phyloP scores from a whole-genome alignment of 1,284 basidiomycete genomes.

The Trametes pubescens region DNA sequence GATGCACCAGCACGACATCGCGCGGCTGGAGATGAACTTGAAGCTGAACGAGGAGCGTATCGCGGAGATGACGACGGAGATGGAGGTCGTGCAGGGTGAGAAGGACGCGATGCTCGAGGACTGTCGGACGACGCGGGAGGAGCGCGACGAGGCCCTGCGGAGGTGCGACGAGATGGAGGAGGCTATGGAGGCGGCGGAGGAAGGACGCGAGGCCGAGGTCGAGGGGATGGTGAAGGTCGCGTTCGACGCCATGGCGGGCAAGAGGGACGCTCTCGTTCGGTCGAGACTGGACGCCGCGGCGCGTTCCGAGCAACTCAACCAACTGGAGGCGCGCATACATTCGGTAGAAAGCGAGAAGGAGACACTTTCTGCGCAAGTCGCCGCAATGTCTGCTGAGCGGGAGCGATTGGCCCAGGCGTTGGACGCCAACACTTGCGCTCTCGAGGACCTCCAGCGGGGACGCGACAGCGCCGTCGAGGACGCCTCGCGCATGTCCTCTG shows the following conservation, averaged over 20 bases:
- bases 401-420: conserved; percentile 18
- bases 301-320: not conserved
- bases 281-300: conserved; percentile 13
- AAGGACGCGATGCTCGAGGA: conserved; percentile 83
- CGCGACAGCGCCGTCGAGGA: conserved; percentile 25
- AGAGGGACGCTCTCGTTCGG: conserved; percentile 44
- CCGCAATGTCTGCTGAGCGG: conserved; percentile 22
- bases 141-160: conserved; percentile 66
- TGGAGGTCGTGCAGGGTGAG: conserved; percentile 68
- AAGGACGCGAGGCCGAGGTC: conserved; percentile 42
- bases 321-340: conserved; percentile 24
- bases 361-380: conserved; percentile 20
- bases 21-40: conserved; percentile 74
- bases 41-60: conserved; percentile 76
- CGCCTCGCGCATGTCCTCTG: conserved; percentile 40
- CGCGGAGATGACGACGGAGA: conserved; percentile 68
- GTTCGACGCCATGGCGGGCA: conserved; percentile 41
- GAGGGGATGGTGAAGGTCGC: conserved; percentile 47
- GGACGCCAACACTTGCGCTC: conserved; percentile 20
- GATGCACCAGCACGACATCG: conserved; percentile 77
- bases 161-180: conserved; percentile 52
- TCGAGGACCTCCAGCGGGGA: conserved; percentile 19
- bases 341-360: conserved; percentile 21
- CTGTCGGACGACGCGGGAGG: conserved; percentile 74
- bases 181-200: conserved; percentile 65